phyloP scores from a whole-genome alignment of 2,329 filamentous ascomycete species.

The Claviceps sp. region DNA sequence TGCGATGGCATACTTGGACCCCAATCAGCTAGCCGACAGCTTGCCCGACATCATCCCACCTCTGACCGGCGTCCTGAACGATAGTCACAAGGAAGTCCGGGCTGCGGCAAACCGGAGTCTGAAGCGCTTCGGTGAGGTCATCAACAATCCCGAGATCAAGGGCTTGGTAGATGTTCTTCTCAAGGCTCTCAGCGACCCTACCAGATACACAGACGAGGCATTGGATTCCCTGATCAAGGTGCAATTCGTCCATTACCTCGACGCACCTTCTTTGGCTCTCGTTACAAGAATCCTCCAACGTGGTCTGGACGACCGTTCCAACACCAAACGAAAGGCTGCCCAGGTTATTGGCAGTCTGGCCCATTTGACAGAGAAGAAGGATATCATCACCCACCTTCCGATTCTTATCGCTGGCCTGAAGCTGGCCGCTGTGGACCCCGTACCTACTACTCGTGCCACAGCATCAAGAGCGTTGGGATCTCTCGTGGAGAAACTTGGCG shows the following conservation, averaged over 20 bases:
- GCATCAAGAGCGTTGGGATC: slow-evolving; percentile 92
- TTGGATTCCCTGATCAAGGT: slow-evolving; percentile 92
- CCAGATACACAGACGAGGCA: slow-evolving; percentile 91
- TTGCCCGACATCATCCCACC: slow-evolving; percentile 95
- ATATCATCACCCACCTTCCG: slow-evolving; percentile 79
- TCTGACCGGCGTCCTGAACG: slow-evolving; percentile 83
- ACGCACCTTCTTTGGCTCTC: slow-evolving; percentile 86
- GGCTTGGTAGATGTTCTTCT: slow-evolving; percentile 79
- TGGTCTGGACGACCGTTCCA: slow-evolving; percentile 78
- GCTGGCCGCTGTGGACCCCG: slow-evolving; percentile 81
- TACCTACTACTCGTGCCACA: slow-evolving; percentile 89
- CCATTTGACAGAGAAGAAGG: slow-evolving; percentile 91
- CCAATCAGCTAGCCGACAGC: slow-evolving; percentile 82
- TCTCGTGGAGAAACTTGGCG: slow-evolving; percentile 93
- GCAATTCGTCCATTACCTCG: slow-evolving; percentile 97
- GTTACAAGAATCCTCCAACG: slow-evolving; percentile 93
- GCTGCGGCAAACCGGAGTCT: slow-evolving; percentile 85
- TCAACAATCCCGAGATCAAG: slow-evolving; percentile 96
- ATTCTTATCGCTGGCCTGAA: slow-evolving; percentile 86
- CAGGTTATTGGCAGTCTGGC: slow-evolving; percentile 97
- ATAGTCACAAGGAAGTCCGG: slow-evolving; percentile 96
- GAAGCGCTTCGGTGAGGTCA: slow-evolving; percentile 96
- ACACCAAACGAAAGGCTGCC: slow-evolving; percentile 88
- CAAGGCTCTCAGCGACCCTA: slow-evolving; percentile 93
- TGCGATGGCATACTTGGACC: slow-evolving; percentile 97